Base-by-base conservation (phyloP, 805 yeast species). In the Candida multigemmis region DNA sequence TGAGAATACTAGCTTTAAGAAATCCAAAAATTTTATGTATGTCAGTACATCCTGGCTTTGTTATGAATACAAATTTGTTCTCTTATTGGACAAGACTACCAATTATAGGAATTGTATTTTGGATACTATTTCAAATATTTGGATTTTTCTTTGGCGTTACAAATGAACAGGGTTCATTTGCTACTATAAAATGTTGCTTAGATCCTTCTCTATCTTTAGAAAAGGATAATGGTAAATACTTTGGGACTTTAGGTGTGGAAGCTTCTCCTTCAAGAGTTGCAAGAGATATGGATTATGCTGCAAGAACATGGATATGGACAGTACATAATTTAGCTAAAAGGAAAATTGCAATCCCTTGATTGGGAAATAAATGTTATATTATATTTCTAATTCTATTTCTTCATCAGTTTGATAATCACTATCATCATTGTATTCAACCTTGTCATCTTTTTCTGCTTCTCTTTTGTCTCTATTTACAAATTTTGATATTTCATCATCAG, bases 21-120 rank as follows among this genome's bases (percentile, higher is more conserved):
- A 33, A 49, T 30, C 61, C 61, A 4, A 38, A 48, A n/a, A 49
- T 59, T 7, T 35, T 56, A 16, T 38, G 45, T 5, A 31, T 54
- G n/a, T 35, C 65, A 1, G 51, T 55, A 2, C 67, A 60, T 27
- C 66, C 67, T 2, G 67, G 67, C 1, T 42, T 60, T 25, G 31
- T 54, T 11, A 46, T 31, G 4, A 21, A 4, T 33, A 31, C 16
- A 11, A 11, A 3, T 15, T 19, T 12, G 25, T 16, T 8, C 25
- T 31, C 6, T 11, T 19, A 4, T 14, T 32, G 6, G 27, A 28
- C 3, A 22, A 26, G 4, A n/a, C 16, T 15, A 7, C 15, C 14
- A 26, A 12, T 7, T 17, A 9, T 84, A 10, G 94, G 95, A 1
- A 63, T 74, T 1, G 41, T 78, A 19, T 80, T 80, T 38, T 76